Base-by-base conservation (phyloP, 805 yeast species). In the Kluyveromyces nonfermentans region DNA sequence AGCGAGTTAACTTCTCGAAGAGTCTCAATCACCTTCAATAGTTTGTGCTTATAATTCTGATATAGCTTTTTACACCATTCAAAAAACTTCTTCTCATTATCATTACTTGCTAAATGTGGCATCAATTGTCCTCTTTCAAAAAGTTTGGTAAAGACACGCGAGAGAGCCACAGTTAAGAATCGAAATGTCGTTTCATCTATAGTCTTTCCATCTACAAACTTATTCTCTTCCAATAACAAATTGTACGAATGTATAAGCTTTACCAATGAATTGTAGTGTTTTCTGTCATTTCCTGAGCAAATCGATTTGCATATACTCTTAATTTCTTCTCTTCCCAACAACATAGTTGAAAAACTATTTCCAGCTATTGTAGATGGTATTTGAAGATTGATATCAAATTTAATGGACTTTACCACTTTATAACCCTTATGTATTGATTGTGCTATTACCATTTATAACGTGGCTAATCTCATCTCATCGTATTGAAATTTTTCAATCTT, bases 41-140 rank as follows among this genome's bases (percentile, higher is more conserved):
- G 47, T 28, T 63, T 56, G 3, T 52, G 52, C 53, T 80, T 78
- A 64, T 68, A 84, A 18, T 65, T 62, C 33, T 72, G 72, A 63
- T 84, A 84, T 44, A 74, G 71, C 40, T 74, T 71, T 44, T 69
- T 68, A 33, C 85, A 60, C 90, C 95, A 85, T 50, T 71, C 69
- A 30, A 72, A 72, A n/a, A 80, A 72, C 7, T 71, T 52, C 15
- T 65, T 62, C 47, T 71, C 70, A 44, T 75, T 72, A 31, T 72
- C 78, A 35, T 71, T 71, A 6, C 53, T 34, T 4, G 53, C 52
- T 19, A 37, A 49, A 9, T 47, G 42, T 9, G 54, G 47, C 14
- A 57, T 52, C 33, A 63, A 35, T 30, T 63, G 64, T n/a, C 57
- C 55, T 33, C 66, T 54, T 18, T 46, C 37, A 33, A 63, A 62